Conservation (phyloP, 2,329 filamentous ascomycete species). For the Beauveria bassiana region DNA sequence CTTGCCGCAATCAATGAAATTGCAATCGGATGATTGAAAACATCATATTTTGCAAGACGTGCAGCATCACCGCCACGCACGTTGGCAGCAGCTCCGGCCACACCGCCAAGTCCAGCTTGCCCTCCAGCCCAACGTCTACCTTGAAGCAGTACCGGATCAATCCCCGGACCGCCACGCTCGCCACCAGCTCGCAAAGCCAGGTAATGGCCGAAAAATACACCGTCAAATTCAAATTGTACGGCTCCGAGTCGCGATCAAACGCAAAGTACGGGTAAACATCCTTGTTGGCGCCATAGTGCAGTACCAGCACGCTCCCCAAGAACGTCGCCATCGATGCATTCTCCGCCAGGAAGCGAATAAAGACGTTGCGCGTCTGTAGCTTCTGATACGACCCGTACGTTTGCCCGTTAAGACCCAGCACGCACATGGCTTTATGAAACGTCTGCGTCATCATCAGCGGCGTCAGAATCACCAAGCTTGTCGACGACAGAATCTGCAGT, state of each 20-base stretch:
- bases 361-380: conserved; percentile 57
- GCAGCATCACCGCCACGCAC: conserved; percentile 56
- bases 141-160: conserved; percentile 52
- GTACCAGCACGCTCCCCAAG: conserved; percentile 54
- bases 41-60: conserved; percentile 65
- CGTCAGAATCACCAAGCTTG: conserved; percentile 53
- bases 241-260: conserved; percentile 42
- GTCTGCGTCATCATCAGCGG: conserved; percentile 55
- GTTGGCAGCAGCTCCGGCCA: conserved; percentile 63
- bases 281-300: conserved; percentile 61
- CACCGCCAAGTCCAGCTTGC: conserved; percentile 54
- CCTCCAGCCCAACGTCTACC: conserved; percentile 57
- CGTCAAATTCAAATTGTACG: conserved; percentile 56
- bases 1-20: conserved; percentile 33
- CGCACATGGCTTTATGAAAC: conserved; percentile 47
- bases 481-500: conserved; percentile 57
- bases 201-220: conserved; percentile 57
- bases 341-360: conserved; percentile 59
- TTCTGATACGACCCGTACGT: conserved; percentile 58
- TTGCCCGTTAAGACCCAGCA: conserved; percentile 49
- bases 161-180: conserved; percentile 50
- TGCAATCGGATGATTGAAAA: conserved; percentile 61
- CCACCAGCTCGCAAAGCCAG: conserved; percentile 59
- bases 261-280: conserved; percentile 63
- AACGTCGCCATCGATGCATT: conserved; percentile 64